Base-by-base conservation (phyloP, 352 stramenopile genomes). In the Globisporangium takayamanum region DNA sequence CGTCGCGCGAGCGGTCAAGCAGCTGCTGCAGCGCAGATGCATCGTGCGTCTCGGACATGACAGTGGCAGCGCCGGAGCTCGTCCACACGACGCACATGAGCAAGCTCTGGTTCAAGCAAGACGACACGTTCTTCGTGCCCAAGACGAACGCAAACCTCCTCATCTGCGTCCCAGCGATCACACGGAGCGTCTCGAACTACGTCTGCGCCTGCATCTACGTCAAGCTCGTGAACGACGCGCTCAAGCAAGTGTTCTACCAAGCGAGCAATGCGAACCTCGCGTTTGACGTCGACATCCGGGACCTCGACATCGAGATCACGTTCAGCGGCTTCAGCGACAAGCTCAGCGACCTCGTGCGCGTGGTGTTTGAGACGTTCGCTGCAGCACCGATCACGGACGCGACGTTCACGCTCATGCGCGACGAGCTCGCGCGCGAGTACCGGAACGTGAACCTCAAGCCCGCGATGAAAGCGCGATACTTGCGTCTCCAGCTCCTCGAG, bases 31-130 rank as follows among this genome's bases (percentile, higher is more conserved):
- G 33, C n/a, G 11, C 6, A 1, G 57, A 62, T 22, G 14, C 69
- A 1, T 45, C 55, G 1, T 55, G 1, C 26, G 53, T 25, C 7
- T 4, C 12, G 18, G 51, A 26, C 20, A 25, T 14, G 50, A 10
- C 4, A 5, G 46, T 33, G 3, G 7, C 52, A 73, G 60, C 70
- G 47, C 76, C 77, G 0, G 44, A 73, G 26, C 59, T 88, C 3
- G 66, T 76, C 12, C 47, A 63, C 42, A 62, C 59, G 30, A 80
- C 71, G 2, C 39, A 22, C 10, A 67, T 68, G 56, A 83, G 68
- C 53, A 80, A 88, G 59, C 69, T 93, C 28, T 94, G 84, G 79
- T 93, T 81, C 73, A 87, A 90, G 26, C 81, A 70, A 6, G 83
- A 91, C 44, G 45, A 57, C 22, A 73, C 55, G 25, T 95, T 95